Base-by-base conservation (phyloP, 306 rosid species). In the Quillaja saponaria region DNA sequence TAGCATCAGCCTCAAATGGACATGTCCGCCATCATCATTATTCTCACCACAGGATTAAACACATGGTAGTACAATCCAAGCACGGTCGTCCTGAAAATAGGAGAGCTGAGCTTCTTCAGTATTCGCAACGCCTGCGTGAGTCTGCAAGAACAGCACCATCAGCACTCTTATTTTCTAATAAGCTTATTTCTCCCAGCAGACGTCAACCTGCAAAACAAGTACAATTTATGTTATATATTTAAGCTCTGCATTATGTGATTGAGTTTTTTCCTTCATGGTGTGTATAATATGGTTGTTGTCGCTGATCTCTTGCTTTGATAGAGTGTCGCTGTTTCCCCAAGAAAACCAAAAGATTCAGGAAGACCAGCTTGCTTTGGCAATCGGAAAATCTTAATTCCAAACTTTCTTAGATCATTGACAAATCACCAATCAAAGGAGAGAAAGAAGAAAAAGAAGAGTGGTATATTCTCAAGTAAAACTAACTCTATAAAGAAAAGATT, bases 101-200 rank as follows among this genome's bases (percentile, higher is more conserved):
- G 74, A 87, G 78, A 74, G 77, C 80, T 37, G 80, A 87, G 75
- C 77, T 91, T 41, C 97, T 91, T 55, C 82, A 44, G 49, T 83
- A 87, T 70, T 83, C 95, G 2, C 84, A 64, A 63, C 78, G 34
- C 10, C 82, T 90, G 21, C 74, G 96, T 0, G 52, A 63, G 13
- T 85, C 91, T 18, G 73, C 83, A 25, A 66, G 48, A 74, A 63
- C 52, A 72, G 42, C 77, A 37, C 55, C 74, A 7, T 52, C 61
- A 49, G 53, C 71, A 11, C 76, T 86, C 55, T 64, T 53, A 15
- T 68, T 68, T 38, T 51, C 68, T n/a, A n/a, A n/a, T 5, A 37
- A 57, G 35, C 38, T 44, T 37, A 49, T 13, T 58, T 13, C 71
- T 33, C 37, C 64, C 48, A 71, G 49, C 63, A 53, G 73, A 54